Conservation (phyloP, 345 rosid species). For the Eucalyptus curtisii region DNA sequence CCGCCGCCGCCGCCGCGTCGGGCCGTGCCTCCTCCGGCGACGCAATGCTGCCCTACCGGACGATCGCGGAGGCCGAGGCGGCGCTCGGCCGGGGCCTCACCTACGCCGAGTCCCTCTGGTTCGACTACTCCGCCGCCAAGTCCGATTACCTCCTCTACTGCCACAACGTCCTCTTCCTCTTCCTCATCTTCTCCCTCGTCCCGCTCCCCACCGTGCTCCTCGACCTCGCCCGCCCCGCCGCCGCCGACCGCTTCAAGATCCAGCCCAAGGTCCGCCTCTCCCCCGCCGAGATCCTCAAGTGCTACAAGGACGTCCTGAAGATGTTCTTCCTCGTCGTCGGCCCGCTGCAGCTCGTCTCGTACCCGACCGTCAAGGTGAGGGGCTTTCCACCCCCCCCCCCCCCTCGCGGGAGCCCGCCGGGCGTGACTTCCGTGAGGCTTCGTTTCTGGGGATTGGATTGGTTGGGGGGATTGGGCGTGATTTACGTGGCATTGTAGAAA, state of each 20-base stretch:
- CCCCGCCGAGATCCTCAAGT: slow-evolving; percentile 35
- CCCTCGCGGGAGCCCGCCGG: background rate
- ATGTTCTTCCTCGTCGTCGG: slow-evolving; percentile 72
- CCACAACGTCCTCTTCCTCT: slow-evolving; percentile 68
- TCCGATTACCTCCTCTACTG: slow-evolving; percentile 77
- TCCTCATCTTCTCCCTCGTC: slow-evolving; percentile 53
- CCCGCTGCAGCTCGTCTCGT: slow-evolving; percentile 74
- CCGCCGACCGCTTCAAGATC: slow-evolving; percentile 61
- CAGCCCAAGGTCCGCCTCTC: slow-evolving; percentile 74
- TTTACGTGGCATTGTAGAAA: background rate
- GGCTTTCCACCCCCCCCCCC: too few species aligned
- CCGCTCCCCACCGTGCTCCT: slow-evolving; percentile 60
- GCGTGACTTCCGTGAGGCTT: background rate
- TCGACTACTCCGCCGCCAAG: slow-evolving; percentile 66
- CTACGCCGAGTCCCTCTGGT: slow-evolving; percentile 57
- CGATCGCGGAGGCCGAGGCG: slow-evolving; percentile 47
- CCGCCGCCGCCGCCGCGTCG: background rate
- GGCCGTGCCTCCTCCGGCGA: background rate
- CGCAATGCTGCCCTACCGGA: slow-evolving; percentile 61
- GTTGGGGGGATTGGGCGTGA: background rate
- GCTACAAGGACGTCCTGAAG: slow-evolving; percentile 76
- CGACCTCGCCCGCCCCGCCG: slow-evolving; percentile 37
- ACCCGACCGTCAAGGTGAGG: slow-evolving; percentile 64
- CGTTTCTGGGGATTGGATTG: background rate
- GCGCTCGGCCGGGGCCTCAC: slow-evolving; percentile 75